Conservation (phyloP, 176 grass and related monocot genomes). For the Cenchrus fungigraminus region DNA sequence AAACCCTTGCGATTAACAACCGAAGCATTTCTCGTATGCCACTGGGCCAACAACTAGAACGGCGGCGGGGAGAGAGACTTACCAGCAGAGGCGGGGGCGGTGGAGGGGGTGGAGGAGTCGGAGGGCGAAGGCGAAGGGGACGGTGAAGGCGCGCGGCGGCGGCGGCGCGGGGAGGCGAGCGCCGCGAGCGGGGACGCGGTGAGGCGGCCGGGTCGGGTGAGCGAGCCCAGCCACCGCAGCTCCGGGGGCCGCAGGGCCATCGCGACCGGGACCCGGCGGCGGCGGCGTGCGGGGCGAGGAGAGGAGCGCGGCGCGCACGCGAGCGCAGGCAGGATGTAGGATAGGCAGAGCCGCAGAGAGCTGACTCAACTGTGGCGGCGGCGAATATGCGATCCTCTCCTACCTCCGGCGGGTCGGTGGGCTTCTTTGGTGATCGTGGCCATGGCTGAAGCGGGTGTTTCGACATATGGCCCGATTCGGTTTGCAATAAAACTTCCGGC, state of each 20-base stretch:
- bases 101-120: slow-evolving; percentile 37
- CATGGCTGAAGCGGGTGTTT: not conserved
- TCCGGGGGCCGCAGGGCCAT: slow-evolving; percentile 74
- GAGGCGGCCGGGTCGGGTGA: slow-evolving; percentile 45
- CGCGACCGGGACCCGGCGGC: slow-evolving; percentile 3
- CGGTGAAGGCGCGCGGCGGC: slow-evolving; percentile 47
- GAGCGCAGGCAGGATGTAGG: not conserved
- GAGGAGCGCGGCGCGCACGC: not conserved
- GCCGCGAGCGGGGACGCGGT: slow-evolving; percentile 33
- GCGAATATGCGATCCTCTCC: slow-evolving; percentile 22
- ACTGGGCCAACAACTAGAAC: not conserved
- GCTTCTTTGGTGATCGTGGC: not conserved
- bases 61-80: not conserved
- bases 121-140: slow-evolving; percentile 33
- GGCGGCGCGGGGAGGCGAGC: slow-evolving; percentile 54
- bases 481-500: no score
- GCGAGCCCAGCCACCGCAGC: slow-evolving; percentile 58
- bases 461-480: no score
- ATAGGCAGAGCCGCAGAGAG: slow-evolving; percentile 3
- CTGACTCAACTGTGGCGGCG: not conserved
- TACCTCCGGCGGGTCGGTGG: no score
- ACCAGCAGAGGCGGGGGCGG: slow-evolving; percentile 33
- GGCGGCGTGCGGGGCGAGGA: slow-evolving; percentile 15
- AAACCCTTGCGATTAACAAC: not conserved
- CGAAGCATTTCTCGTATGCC: not conserved